Base-by-base conservation (phyloP, 2,329 filamentous ascomycete species). In the Colletotrichum noveboracense region DNA sequence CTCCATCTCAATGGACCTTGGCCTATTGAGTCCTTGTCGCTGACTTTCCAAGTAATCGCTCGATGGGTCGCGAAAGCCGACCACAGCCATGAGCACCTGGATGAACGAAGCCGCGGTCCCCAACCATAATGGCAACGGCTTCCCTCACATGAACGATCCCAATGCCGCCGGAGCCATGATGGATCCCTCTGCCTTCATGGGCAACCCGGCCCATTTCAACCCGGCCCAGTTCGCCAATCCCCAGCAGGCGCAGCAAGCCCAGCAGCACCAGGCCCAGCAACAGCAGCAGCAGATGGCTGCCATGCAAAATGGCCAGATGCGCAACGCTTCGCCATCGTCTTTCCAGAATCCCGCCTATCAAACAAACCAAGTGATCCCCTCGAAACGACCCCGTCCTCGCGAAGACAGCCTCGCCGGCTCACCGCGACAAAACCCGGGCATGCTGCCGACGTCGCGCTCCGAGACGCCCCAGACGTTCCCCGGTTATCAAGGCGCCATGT, bases 401-500 rank as follows among this genome's bases (percentile, higher is more conserved):
- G 95, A 98, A 85, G 96, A 98, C 84, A 96, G 93, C 82, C 90
- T 97, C 81, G 93, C 93, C 79, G 93, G 94, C 83, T 97, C 96
- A 36, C 96, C 96, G 69, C 91, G 93, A 81, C 94, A 93, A 82
- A 93, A 93, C 71, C 91, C 93, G 7, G 92, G 91, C 78, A 94
- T 94, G 86, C 86, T 95, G 34, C 94, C 95, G 65, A 92, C 92
- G 28, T 97, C 96, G 85, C 95, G 96, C 85, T 96, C 96, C 80
- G 96, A 98, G 83, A 98, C 96, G 34, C 96, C 96, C 38, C 94
- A 95, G 81, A 95, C 96, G 82, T 96, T 93, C 80, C 88, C 93
- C 32, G 92, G 92, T 78, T 96, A 93, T 84, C 94, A 93, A 76
- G 91, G 90, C 80, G 87, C 88, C 77, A 92, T 93, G 83, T 88